A percentile compares a stretch with the other conserved stretches of the same genome.
Conservation (phyloP, 2,329 filamentous ascomycete genomes). For the Aspergillus luchuensis region DNA sequence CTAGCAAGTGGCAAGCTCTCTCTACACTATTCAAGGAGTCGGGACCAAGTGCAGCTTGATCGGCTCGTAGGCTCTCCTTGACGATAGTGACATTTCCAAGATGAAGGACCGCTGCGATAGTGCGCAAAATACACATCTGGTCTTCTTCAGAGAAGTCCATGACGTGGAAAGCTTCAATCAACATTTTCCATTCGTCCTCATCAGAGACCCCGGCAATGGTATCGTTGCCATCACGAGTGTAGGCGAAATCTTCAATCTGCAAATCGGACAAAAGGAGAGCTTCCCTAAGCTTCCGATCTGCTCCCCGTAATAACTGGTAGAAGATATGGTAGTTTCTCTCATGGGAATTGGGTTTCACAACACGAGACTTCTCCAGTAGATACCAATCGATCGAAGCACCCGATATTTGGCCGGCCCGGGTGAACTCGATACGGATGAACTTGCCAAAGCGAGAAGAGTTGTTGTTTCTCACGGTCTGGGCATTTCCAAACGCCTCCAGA, state of each 20-base stretch:
- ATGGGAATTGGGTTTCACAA: constrained; percentile 81
- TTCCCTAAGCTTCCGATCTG: constrained; percentile 70
- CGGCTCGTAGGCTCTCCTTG: constrained; percentile 86
- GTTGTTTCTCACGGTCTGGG: constrained; percentile 95
- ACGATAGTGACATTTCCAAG: constrained; percentile 87
- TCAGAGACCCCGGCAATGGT: constrained; percentile 90
- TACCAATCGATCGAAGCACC: constrained; percentile 99
- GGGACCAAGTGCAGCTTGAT: constrained; percentile 80
- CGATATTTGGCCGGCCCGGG: constrained; percentile 80
- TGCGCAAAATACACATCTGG: constrained; percentile 78
- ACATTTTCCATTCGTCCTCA: constrained; percentile 79
- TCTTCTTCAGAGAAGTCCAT: constrained; percentile 92
- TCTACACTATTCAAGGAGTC: constrained; percentile 75
- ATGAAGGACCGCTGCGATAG: constrained; percentile 87
- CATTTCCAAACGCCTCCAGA: constrained; percentile 95
- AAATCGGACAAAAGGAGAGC: constrained; percentile 75
- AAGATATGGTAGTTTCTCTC: constrained; percentile 98
- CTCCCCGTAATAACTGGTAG: constrained; percentile 89
- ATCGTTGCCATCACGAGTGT: constrained; percentile 89
- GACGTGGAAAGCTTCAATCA: constrained; percentile 89
- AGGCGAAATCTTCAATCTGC: constrained; percentile 83
- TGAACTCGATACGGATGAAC: constrained; percentile 97
- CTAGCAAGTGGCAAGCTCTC: constrained; percentile 79
- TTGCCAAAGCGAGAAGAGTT: constrained; percentile 98
- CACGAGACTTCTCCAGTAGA: constrained; percentile 93